Evolutionary conservation across 1,284 basidiomycete genomes (phyloP).

Genomic region (Melampsora americana): DNA sequence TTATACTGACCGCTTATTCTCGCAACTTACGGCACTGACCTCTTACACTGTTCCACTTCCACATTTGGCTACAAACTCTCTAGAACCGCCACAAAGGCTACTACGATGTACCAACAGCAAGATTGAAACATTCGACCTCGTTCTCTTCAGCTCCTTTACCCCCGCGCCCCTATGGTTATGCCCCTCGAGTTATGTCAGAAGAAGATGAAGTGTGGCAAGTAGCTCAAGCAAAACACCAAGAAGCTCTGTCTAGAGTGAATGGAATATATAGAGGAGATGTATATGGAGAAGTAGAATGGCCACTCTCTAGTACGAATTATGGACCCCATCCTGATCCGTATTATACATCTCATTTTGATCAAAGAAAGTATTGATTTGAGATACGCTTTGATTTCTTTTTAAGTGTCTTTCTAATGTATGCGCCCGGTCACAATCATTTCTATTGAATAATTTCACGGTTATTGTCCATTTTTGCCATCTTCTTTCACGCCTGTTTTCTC

Average conservation of each 20-base stretch:
- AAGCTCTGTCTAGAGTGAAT: not conserved
- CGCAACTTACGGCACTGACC: not conserved
- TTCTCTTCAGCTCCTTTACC: not conserved
- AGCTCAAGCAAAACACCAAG: not conserved
- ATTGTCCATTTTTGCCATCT: too few relatives aligned
- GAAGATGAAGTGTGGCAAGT: not conserved
- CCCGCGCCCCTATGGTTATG: not conserved
- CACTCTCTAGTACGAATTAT: not conserved
- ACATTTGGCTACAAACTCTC: too few relatives aligned
- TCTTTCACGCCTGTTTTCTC: too few relatives aligned
- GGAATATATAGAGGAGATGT: not conserved
- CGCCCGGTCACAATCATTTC: too few relatives aligned
- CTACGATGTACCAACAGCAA: not conserved
- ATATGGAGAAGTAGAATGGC: not conserved
- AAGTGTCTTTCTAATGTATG: too few relatives aligned
- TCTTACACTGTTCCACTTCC: not conserved
- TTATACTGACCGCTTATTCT: not conserved
- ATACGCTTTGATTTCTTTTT: too few relatives aligned
- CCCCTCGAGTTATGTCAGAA: not conserved
- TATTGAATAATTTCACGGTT: too few relatives aligned
- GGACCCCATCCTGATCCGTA: not conserved
- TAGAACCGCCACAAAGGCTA: not conserved
- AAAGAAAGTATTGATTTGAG: too few relatives aligned
- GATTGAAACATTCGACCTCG: not conserved
- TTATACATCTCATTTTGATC: too few relatives aligned